These are phyloP conservation scores for Fagopyrum esculentum DNA, from an alignment of 148 eudicot species.

Conservation along the genomic window DNA sequence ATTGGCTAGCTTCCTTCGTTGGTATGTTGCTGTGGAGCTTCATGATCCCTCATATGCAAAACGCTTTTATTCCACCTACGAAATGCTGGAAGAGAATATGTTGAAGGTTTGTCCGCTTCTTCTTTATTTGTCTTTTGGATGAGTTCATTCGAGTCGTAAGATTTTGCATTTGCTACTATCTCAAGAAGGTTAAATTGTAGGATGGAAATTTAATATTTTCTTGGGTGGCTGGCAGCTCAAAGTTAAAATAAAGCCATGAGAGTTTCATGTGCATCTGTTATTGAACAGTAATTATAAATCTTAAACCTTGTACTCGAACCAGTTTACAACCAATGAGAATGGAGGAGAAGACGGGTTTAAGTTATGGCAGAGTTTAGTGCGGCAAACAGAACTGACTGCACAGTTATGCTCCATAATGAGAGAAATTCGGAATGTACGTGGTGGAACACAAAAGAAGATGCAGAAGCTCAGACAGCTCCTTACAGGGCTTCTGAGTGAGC, in stretches of 20 bases:
- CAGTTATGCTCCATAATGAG: constrained; percentile 88
- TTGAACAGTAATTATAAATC: neutral
- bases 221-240: neutral
- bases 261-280: neutral
- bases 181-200: neutral
- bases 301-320: constrained; percentile 12
- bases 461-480: constrained; percentile 97
- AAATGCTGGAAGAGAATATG: constrained; percentile 87
- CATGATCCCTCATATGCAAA: constrained; percentile 93
- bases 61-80: constrained; percentile 86
- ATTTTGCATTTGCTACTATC: constrained; percentile 1
- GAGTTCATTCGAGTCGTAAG: neutral
- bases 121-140: neutral
- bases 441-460: constrained; percentile 90
- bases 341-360: constrained; percentile 83
- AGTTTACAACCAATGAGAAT: constrained; percentile 56
- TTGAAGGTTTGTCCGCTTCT: constrained; percentile 48
- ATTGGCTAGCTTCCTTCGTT: constrained; percentile 95
- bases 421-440: constrained; percentile 86
- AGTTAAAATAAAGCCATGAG: neutral
- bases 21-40: constrained; percentile 98
- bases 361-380: constrained; percentile 97
- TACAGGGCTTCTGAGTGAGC: constrained; percentile 93
- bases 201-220: neutral
- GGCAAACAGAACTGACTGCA: constrained; percentile 95